These are phyloP conservation scores for Pseudonitzschia pungens DNA, from an alignment of 108 stramenopile genomes.

Conservation along the genomic window DNA sequence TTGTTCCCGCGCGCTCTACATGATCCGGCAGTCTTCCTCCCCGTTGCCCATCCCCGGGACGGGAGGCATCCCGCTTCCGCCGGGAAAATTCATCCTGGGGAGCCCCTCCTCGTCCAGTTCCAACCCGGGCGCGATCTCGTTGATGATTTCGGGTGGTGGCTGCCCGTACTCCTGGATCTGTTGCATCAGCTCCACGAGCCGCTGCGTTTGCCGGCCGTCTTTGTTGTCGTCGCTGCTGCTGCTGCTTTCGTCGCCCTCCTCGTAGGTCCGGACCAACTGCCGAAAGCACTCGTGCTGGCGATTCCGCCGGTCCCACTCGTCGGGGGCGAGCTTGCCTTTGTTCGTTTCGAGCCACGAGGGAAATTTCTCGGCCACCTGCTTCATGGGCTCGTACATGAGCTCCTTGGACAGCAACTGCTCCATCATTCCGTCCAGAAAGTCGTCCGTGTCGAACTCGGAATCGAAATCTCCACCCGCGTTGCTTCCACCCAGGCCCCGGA, in stretches of 20 bases:
- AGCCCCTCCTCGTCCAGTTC: constrained; percentile 93
- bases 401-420: constrained; percentile 86
- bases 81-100: constrained; percentile 73
- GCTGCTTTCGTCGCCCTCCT: constrained; percentile 82
- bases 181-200: constrained; percentile 89
- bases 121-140: constrained; percentile 95
- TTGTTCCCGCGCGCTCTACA: neutral
- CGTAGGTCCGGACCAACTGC: constrained; percentile 86
- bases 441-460: constrained; percentile 68
- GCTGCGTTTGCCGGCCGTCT: constrained; percentile 53
- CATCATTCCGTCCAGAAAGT: constrained; percentile 91
- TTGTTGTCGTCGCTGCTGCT: constrained; percentile 90
- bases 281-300: constrained; percentile 92
- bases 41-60: neutral
- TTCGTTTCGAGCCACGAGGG: constrained; percentile 90
- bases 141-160: constrained; percentile 93
- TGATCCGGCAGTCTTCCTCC: constrained; percentile 5
- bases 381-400: constrained; percentile 96
- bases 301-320: constrained; percentile 72
- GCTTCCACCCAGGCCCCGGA: neutral
- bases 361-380: constrained; percentile 83
- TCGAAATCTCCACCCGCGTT: constrained; percentile 1
- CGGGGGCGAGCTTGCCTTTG: constrained; percentile 35
- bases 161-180: constrained; percentile 94
- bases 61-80: constrained; percentile 16